Evolutionary conservation across 2,329 filamentous ascomycete genomes (phyloP), one percentile per base, ranked within the genome.

Genomic region (Karstenula rhodostoma): DNA sequence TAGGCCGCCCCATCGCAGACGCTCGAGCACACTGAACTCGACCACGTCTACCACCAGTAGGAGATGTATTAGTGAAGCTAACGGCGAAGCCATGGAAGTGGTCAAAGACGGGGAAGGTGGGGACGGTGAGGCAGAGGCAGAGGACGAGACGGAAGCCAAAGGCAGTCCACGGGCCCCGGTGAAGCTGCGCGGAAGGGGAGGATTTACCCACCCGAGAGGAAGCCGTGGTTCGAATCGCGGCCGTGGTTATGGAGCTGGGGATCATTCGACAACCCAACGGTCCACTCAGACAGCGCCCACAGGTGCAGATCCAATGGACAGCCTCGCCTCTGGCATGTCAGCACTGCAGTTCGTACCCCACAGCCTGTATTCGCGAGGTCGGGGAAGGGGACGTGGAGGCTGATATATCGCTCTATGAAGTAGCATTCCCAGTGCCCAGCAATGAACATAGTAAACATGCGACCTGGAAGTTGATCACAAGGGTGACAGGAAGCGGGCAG

Each of bases 311-410:
- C 82, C 85, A 17, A 89, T 92, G 84, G 86, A 89, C 47, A 84
- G 85, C 56, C 79, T 94, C 4, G 79, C 86, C 1, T 84, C 84
- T 8, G 87, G 89, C 58, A 91, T 94, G 89, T 91, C 90, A 1
- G 82, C 89, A 3, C 78, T 94, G 61, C 86, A 86, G 55, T 92
- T 94, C 69, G 83, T 93, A 6, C 91, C 91, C 19, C 82, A 71
- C 43, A 74, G 72, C 57, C 63, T 74, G 9, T 64, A 69, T 55
- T 63, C 70, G 27, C 62, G 65, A 33, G 68, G 69, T 12, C 66
- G 63, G 44, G 67, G 67, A 6, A 65, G 66, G 52, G 70, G 62
- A 37, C 56, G 68, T 52, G 65, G 67, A 23, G 29, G 37, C 15
- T 55, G 42, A 55, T 25, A 2, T 32, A 9, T 32, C 12, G 29